Evolutionary conservation across 768 basidiomycete genomes (phyloP).

Genomic region (Mycena filopes): DNA sequence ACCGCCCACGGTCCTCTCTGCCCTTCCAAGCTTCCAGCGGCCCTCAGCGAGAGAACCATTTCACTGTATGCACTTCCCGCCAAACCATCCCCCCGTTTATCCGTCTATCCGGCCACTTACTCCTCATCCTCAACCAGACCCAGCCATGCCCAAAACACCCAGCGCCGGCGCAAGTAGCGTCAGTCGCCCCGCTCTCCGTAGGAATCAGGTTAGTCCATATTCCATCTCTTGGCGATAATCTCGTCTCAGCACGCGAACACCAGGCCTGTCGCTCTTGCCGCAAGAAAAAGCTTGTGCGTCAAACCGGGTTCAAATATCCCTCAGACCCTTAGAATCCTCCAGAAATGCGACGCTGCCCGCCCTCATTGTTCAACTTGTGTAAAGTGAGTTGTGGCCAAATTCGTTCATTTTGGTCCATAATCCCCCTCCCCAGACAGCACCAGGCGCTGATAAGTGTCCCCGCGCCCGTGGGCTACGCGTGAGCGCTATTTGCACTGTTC

Average conservation of each 20-base stretch:
- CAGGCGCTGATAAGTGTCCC: constrained; percentile 85
- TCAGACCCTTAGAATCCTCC: constrained; percentile 15
- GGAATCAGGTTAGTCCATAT: constrained; percentile 71
- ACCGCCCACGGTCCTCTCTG: too few relatives aligned
- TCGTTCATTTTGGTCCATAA: constrained; percentile 5
- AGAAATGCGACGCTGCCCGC: constrained; percentile 92
- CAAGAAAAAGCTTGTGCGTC: constrained; percentile 82
- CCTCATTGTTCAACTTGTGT: constrained; percentile 89
- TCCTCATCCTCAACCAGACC: neutral
- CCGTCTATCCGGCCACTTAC: constrained; percentile 7
- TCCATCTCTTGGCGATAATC: neutral
- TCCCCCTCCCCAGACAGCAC: constrained; percentile 68
- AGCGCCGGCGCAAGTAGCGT: constrained; percentile 52
- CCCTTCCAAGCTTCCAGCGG: too few relatives aligned
- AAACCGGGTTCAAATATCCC: neutral
- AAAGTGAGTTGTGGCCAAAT: constrained; percentile 63
- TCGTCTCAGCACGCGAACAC: constrained; percentile 7
- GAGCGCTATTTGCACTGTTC: constrained; percentile 42
- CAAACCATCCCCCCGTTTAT: too few relatives aligned
- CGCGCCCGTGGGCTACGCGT: constrained; percentile 88
- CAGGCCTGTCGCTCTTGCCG: constrained; percentile 87
- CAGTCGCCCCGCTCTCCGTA: constrained; percentile 73
- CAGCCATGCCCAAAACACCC: constrained; percentile 75
- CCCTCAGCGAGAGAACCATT: too few relatives aligned
- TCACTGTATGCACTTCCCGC: neutral